Evolutionary conservation across 2,329 filamentous ascomycete species (phyloP).

Genomic region (Davidsoniella neocaledoniae): DNA sequence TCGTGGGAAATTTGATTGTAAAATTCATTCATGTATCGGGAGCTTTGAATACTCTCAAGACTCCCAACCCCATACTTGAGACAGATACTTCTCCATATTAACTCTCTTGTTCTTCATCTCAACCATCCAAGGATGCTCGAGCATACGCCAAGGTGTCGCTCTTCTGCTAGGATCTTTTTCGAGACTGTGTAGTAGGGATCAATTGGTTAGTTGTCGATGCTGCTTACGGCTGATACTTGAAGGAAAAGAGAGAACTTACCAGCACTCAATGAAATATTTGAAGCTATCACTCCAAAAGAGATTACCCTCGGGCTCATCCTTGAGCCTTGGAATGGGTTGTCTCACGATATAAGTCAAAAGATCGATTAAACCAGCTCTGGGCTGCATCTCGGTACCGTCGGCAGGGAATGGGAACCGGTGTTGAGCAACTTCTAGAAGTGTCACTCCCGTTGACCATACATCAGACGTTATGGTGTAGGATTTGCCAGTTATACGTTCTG

Average conservation of each 20-base stretch:
- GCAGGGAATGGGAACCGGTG: slow-evolving; percentile 97
- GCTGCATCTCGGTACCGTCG: slow-evolving; percentile 90
- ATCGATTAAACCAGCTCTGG: slow-evolving; percentile 81
- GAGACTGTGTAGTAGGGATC: slow-evolving; percentile 37
- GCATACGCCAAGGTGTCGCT: slow-evolving; percentile 95
- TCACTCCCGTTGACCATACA: slow-evolving; percentile 95
- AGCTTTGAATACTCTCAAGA: slow-evolving; percentile 16
- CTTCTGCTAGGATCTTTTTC: slow-evolving; percentile 81
- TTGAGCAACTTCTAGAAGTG: slow-evolving; percentile 95
- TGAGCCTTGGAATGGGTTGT: slow-evolving; percentile 85
- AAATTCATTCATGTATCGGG: no score
- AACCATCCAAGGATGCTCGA: slow-evolving; percentile 96
- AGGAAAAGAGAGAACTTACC: slow-evolving; percentile 42
- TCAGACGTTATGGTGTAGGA: slow-evolving; percentile 97
- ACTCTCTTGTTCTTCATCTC: slow-evolving; percentile 94
- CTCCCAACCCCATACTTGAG: slow-evolving; percentile 95
- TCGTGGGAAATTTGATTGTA: no score
- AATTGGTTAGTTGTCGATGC: slow-evolving; percentile 5
- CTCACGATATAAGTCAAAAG: slow-evolving; percentile 93
- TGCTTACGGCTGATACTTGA: not conserved
- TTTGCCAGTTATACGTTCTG: slow-evolving; percentile 92
- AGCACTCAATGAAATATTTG: slow-evolving; percentile 99
- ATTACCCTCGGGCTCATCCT: slow-evolving; percentile 77
- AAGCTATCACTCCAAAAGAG: slow-evolving; percentile 96
- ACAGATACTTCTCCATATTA: slow-evolving; percentile 89